phyloP scores from a whole-genome alignment of 2,329 filamentous ascomycete species.

The Colletotrichum plurivorum region DNA sequence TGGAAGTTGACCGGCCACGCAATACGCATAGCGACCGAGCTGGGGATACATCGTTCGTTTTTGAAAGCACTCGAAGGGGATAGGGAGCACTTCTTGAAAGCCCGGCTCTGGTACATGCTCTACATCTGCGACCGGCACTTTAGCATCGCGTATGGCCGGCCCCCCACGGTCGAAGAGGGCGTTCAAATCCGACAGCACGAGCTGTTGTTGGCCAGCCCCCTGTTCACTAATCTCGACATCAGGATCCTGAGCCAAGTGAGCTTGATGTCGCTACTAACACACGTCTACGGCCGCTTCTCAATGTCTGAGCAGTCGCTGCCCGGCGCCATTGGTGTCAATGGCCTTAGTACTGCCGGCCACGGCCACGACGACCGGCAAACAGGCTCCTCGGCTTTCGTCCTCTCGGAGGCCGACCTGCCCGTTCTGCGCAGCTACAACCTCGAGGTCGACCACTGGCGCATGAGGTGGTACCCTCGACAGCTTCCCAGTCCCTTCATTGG shows the following conservation, averaged over 20 bases:
- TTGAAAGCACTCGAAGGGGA: constrained; percentile 62
- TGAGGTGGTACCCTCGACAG: constrained; percentile 41
- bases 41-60: constrained; percentile 69
- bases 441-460: constrained; percentile 58
- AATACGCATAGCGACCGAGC: constrained; percentile 69
- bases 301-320: constrained; percentile 24
- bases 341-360: background rate
- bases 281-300: constrained; percentile 41
- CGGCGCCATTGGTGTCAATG: background rate
- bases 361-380: background rate
- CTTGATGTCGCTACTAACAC: constrained; percentile 43
- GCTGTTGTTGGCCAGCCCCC: constrained; percentile 45
- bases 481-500: constrained; percentile 46
- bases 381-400: constrained; percentile 36
- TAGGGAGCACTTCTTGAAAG: constrained; percentile 64
- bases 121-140: constrained; percentile 52
- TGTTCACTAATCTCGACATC: constrained; percentile 41
- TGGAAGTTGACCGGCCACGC: constrained; percentile 74
- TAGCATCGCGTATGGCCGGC: constrained; percentile 50
- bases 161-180: constrained; percentile 46
- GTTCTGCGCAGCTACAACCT: constrained; percentile 56
- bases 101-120: constrained; percentile 70
- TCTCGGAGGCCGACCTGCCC: constrained; percentile 53
- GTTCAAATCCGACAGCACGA: constrained; percentile 45
- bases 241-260: constrained; percentile 43